phyloP scores from a whole-genome alignment of 306 rosid species.

The Amphicarpaea edgeworthii region DNA sequence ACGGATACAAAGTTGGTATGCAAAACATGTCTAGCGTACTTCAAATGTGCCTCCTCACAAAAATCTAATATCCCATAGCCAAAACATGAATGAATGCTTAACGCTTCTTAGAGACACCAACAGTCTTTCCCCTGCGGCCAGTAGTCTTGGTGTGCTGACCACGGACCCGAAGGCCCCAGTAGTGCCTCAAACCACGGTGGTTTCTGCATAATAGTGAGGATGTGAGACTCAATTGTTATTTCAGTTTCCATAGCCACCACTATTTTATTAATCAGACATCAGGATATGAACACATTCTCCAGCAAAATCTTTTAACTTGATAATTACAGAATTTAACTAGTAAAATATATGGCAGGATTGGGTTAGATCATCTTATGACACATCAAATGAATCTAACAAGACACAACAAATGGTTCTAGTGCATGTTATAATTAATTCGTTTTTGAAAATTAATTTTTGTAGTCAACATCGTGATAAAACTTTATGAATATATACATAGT shows the following conservation, averaged over 20 bases:
- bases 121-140: constrained; percentile 97
- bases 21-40: constrained; percentile 40
- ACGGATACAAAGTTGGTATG: constrained; percentile 32
- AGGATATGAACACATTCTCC: too few relatives aligned
- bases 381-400: background rate
- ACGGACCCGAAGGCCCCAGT: constrained; percentile 99
- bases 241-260: too few relatives aligned
- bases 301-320: background rate
- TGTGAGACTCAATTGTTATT: too few relatives aligned
- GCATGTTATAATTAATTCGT: background rate
- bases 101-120: constrained; percentile 99
- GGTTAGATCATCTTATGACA: background rate
- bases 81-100: constrained; percentile 40
- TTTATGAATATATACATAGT: background rate
- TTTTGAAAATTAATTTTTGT: background rate
- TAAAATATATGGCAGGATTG: background rate
- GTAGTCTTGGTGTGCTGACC: constrained; percentile 99
- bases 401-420: background rate
- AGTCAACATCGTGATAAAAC: background rate
- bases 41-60: constrained; percentile 35
- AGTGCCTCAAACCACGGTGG: constrained; percentile 98
- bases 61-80: constrained; percentile 38
- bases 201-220: constrained; percentile 64
- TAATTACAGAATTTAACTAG: background rate
- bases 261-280: too few relatives aligned